Percentiles rank a stretch among this genome's conserved stretches.
These are phyloP conservation scores for Coix lacrymajobi DNA, from an alignment of 176 grass and related monocot species.

Conservation along the genomic window DNA sequence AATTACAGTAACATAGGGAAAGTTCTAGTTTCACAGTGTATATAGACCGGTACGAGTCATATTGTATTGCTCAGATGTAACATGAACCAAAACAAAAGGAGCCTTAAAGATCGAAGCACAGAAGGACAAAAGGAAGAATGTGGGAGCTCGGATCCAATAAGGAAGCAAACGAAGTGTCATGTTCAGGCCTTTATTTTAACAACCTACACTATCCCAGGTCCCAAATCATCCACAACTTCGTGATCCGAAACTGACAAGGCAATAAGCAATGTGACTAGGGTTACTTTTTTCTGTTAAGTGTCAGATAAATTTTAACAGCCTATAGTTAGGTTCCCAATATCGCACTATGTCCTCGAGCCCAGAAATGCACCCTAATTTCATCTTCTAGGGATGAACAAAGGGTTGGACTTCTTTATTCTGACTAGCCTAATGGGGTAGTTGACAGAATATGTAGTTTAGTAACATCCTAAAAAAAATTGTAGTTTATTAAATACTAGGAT, in stretches of 20 bases:
- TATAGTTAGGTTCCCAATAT: slow-evolving; percentile 2
- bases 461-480: background rate
- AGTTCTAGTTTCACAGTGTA: background rate
- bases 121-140: slow-evolving; percentile 31
- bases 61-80: background rate
- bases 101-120: slow-evolving; percentile 1
- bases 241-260: background rate
- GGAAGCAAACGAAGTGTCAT: slow-evolving; percentile 13
- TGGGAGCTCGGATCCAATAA: slow-evolving; percentile 3
- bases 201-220: background rate
- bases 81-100: background rate
- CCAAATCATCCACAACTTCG: background rate
- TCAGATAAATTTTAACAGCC: background rate
- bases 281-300: slow-evolving; percentile 6
- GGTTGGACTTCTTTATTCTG: background rate
- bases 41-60: background rate
- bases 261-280: background rate
- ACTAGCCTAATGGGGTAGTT: slow-evolving; percentile 9
- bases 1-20: background rate
- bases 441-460: background rate
- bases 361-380: background rate
- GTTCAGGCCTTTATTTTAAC: slow-evolving; percentile 13
- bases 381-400: slow-evolving; percentile 8
- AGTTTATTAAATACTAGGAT: background rate
- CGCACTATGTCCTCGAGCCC: background rate